These are phyloP conservation scores for Trichocladium uniseriatum DNA, from an alignment of 495 filamentous ascomycete species.

Conservation along the genomic window DNA sequence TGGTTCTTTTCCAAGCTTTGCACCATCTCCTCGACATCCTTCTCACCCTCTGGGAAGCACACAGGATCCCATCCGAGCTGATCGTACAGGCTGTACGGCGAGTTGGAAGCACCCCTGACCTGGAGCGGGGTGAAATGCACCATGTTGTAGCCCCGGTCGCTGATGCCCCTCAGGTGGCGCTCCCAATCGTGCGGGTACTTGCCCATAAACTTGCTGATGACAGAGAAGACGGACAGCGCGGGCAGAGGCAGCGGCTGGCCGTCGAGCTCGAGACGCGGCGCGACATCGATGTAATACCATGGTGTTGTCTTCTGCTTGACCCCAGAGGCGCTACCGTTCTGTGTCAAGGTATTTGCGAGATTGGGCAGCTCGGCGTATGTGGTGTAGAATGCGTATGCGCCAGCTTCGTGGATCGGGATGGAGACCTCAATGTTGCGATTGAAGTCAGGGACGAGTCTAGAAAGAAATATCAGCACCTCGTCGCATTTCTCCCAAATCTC, in stretches of 20 bases:
- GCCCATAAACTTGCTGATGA: conserved; percentile 97
- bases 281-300: conserved; percentile 86
- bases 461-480: neutral
- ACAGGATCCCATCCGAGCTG: conserved; percentile 78
- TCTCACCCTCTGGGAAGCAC: conserved; percentile 78
- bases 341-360: conserved; percentile 51
- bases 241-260: conserved; percentile 64
- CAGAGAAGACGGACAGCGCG: conserved; percentile 84
- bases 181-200: conserved; percentile 83
- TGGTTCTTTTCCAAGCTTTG: conserved; percentile 75
- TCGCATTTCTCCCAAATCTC: neutral
- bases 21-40: conserved; percentile 69
- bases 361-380: conserved; percentile 81
- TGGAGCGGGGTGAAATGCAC: conserved; percentile 95
- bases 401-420: conserved; percentile 71
- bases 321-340: conserved; percentile 19
- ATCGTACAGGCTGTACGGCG: conserved; percentile 93
- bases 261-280: conserved; percentile 67
- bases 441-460: conserved; percentile 82
- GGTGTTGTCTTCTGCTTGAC: conserved; percentile 54
- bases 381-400: conserved; percentile 92
- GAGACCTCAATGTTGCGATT: conserved; percentile 84
- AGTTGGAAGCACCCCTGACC: conserved; percentile 81
- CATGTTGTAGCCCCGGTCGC: conserved; percentile 92
- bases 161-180: conserved; percentile 75